These are phyloP conservation scores for Heterobasidion parviporum DNA, from an alignment of 1,284 basidiomycete genomes.

Conservation along the genomic window DNA sequence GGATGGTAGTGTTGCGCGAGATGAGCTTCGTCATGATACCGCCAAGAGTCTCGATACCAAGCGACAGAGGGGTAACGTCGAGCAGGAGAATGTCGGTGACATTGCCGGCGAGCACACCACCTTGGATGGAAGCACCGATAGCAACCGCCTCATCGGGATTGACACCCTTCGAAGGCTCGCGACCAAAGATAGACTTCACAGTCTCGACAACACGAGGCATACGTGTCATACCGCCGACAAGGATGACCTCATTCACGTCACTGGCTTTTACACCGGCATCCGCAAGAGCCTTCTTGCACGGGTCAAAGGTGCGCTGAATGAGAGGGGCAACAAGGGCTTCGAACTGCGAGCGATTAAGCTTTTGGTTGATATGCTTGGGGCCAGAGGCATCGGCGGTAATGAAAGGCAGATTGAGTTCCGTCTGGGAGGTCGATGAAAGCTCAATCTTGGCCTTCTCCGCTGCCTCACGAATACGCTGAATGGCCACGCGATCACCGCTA, in stretches of 20 bases:
- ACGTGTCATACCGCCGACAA: slow-evolving; percentile 97
- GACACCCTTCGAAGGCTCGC: slow-evolving; percentile 95
- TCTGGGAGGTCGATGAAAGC: slow-evolving; percentile 87
- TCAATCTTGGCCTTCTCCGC: slow-evolving; percentile 99
- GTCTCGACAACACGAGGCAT: slow-evolving; percentile 95
- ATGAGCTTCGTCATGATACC: slow-evolving; percentile 98
- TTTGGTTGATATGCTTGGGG: slow-evolving; percentile 94
- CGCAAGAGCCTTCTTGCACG: slow-evolving; percentile 91
- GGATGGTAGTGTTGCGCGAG: slow-evolving; percentile 97
- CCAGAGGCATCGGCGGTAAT: slow-evolving; percentile 93
- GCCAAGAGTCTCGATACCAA: slow-evolving; percentile 94
- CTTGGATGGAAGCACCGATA: slow-evolving; percentile 96
- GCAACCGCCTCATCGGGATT: slow-evolving; percentile 97
- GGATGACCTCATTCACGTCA: slow-evolving; percentile 94
- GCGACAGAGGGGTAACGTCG: slow-evolving; percentile 91
- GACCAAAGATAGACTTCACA: slow-evolving; percentile 88
- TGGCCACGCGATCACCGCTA: slow-evolving; percentile 88
- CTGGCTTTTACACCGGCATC: slow-evolving; percentile 91
- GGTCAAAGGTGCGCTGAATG: slow-evolving; percentile 89
- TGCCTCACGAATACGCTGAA: slow-evolving; percentile 97
- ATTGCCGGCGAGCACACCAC: slow-evolving; percentile 93
- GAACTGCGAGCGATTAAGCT: slow-evolving; percentile 84
- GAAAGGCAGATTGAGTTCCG: slow-evolving; percentile 95
- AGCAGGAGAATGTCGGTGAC: slow-evolving; percentile 95
- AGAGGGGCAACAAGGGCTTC: slow-evolving; percentile 81